Conservation (phyloP, 768 basidiomycete species). For the Boletus tylopilopsis region DNA sequence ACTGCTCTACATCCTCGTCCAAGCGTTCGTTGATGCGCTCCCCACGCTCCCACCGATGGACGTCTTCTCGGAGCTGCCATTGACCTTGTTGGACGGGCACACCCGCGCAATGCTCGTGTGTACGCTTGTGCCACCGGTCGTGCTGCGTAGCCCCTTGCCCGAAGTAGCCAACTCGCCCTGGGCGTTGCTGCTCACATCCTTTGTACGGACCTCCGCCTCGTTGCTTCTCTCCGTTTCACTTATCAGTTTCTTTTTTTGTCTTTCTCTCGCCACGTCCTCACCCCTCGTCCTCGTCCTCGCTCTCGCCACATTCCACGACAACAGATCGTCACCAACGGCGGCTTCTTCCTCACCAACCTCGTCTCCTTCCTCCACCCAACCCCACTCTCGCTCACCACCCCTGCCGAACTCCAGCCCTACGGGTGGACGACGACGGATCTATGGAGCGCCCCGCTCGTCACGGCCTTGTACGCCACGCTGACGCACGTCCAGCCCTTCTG, state of each 20-base stretch:
- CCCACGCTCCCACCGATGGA: conserved; percentile 47
- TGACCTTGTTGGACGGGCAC: conserved; percentile 74
- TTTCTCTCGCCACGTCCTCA: no score
- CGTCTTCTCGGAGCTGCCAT: conserved; percentile 60
- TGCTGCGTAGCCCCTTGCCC: conserved; percentile 49
- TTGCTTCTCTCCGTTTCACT: no score
- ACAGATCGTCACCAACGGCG: conserved; percentile 71
- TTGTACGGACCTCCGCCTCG: conserved; percentile 44
- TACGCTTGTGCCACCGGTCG: conserved; percentile 67
- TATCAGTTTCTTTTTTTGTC: background rate
- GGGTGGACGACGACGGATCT: conserved; percentile 86
- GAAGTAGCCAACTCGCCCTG: conserved; percentile 64
- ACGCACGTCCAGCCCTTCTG: conserved; percentile 88
- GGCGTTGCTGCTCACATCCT: conserved; percentile 69
- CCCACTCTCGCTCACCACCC: conserved; percentile 64
- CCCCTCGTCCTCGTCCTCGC: background rate
- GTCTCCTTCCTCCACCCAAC: conserved; percentile 75
- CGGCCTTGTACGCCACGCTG: conserved; percentile 74
- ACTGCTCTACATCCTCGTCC: conserved; percentile 54
- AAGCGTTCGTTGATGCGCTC: conserved; percentile 58
- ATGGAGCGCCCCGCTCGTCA: conserved; percentile 80
- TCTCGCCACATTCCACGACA: no score
- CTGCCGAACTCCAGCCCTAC: conserved; percentile 72
- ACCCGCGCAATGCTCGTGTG: conserved; percentile 78
- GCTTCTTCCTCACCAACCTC: conserved; percentile 75